These are phyloP conservation scores for Fusarium incarnatum DNA, from an alignment of 2,329 filamentous ascomycete species.

Conservation along the genomic window DNA sequence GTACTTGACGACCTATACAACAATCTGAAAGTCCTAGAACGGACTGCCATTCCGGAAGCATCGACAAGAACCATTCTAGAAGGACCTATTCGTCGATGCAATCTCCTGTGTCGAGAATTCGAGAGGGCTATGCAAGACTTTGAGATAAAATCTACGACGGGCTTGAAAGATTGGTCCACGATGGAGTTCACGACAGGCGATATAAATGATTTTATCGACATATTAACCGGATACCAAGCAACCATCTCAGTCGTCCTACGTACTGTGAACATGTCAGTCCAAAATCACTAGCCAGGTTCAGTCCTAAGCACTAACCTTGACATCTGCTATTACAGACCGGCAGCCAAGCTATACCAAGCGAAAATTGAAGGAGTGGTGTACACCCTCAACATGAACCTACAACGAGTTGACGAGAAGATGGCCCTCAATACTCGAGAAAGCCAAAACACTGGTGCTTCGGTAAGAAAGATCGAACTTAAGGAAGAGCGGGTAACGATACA, in stretches of 20 bases:
- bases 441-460: constrained; percentile 16
- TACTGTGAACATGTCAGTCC: constrained; percentile 52
- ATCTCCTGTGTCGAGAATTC: constrained; percentile 52
- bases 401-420: constrained; percentile 53
- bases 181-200: constrained; percentile 56
- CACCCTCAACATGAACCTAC: constrained; percentile 50
- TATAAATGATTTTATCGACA: constrained; percentile 56
- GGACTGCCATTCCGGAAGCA: constrained; percentile 39
- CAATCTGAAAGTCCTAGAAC: constrained; percentile 48
- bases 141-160: constrained; percentile 48
- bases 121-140: constrained; percentile 53
- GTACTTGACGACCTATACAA: constrained; percentile 50
- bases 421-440: constrained; percentile 34
- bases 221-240: constrained; percentile 53
- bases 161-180: constrained; percentile 54
- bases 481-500: constrained; percentile 53
- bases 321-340: constrained; percentile 42
- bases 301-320: constrained; percentile 1
- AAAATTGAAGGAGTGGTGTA: constrained; percentile 54
- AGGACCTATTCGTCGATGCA: constrained; percentile 53
- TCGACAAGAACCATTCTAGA: constrained; percentile 49
- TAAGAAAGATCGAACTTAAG: constrained; percentile 47
- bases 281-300: constrained; percentile 11
- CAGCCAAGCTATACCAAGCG: constrained; percentile 49
- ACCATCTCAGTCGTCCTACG: constrained; percentile 54